phyloP scores from a whole-genome alignment of 176 grass and related monocot species.

The Avena eriantha region DNA sequence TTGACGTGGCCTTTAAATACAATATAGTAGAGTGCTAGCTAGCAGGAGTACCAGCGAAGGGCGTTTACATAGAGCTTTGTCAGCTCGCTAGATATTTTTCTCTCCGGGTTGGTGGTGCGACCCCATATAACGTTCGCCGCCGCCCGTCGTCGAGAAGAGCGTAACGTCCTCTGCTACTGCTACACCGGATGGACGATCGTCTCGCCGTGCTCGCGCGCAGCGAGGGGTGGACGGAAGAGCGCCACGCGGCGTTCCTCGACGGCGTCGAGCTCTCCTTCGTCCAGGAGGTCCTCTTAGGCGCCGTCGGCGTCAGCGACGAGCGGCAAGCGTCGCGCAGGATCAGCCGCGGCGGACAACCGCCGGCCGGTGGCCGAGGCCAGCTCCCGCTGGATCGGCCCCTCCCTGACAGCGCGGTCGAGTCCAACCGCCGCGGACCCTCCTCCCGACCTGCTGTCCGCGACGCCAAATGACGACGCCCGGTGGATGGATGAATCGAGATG shows the following conservation, averaged over 20 bases:
- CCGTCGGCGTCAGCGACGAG: conserved; percentile 30
- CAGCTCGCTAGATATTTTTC: conserved; percentile 44
- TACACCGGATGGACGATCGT: conserved; percentile 45
- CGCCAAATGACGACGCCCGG: conserved; percentile 34
- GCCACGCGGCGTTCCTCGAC: conserved; percentile 84
- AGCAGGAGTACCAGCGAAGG: too few relatives aligned
- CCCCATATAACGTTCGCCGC: background rate
- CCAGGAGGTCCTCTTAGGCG: conserved; percentile 50
- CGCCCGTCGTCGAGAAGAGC: background rate
- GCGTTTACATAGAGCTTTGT: conserved; percentile 3
- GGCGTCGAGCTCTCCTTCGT: conserved; percentile 86
- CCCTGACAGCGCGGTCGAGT: conserved; percentile 91
- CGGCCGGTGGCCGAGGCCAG: background rate
- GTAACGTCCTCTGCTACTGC: background rate
- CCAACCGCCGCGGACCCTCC: conserved; percentile 49
- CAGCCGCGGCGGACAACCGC: background rate
- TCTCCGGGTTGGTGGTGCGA: background rate
- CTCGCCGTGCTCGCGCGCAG: conserved; percentile 40
- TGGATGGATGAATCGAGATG: background rate
- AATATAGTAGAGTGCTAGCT: background rate
- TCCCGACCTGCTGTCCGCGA: conserved; percentile 11
- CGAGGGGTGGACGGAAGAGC: conserved; percentile 85
- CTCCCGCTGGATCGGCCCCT: conserved; percentile 68
- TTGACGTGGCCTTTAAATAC: background rate
- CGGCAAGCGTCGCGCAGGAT: conserved; percentile 44